Evolutionary conservation across 352 stramenopile species (phyloP).

Genomic region (Phytophthora rubi): DNA sequence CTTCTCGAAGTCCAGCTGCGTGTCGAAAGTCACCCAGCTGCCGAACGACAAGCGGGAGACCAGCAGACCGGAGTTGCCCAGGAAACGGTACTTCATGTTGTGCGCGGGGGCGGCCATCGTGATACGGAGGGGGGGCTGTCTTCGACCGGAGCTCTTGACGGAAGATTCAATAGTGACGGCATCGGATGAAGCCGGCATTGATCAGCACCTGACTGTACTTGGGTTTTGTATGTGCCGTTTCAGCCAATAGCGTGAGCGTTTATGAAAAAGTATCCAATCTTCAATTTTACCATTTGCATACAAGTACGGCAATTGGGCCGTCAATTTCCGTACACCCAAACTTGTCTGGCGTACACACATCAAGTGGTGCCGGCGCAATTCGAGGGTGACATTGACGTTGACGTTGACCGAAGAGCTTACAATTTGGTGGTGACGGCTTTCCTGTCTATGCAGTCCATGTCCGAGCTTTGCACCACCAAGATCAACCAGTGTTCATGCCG

Average conservation of each 20-base stretch:
- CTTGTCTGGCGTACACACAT: too few relatives aligned
- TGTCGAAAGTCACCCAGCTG: conserved; percentile 59
- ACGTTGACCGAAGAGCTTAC: conserved; percentile 9
- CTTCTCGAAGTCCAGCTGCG: conserved; percentile 59
- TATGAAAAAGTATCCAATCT: not conserved
- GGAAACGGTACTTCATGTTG: conserved; percentile 71
- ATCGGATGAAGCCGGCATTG: not conserved
- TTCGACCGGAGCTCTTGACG: conserved; percentile 20
- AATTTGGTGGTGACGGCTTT: conserved; percentile 5
- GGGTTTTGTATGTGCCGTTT: not conserved
- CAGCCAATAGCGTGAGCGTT: not conserved
- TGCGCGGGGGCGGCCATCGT: conserved; percentile 22
- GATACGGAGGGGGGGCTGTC: not conserved
- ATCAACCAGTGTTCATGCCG: conserved; percentile 33
- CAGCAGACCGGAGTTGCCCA: conserved; percentile 56
- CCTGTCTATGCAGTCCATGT: conserved; percentile 26
- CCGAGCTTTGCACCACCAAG: conserved; percentile 16
- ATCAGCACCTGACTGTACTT: not conserved
- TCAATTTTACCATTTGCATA: not conserved
- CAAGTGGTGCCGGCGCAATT: too few relatives aligned
- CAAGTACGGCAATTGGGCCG: too few relatives aligned
- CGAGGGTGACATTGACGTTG: not conserved
- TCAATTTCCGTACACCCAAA: too few relatives aligned
- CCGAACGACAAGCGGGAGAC: conserved; percentile 60
- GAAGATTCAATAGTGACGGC: conserved; percentile 34